Base-by-base conservation (phyloP, 805 yeast genomes). In the Metschnikowia vanudenii region DNA sequence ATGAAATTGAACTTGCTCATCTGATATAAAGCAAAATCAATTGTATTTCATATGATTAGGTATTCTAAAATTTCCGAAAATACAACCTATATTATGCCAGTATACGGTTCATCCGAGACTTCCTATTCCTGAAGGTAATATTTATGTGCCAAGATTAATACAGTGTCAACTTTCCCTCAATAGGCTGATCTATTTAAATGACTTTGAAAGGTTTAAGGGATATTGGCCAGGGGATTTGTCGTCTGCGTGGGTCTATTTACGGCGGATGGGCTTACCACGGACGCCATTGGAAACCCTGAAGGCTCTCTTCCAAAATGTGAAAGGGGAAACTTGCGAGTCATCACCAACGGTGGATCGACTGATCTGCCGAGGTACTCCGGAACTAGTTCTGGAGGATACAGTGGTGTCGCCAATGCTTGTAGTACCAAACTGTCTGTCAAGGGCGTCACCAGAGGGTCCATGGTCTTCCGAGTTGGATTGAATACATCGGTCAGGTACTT, bases 381-480 rank as follows among this genome's bases (percentile, higher is more conserved):
- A 2, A 28, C 42, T 11, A 28, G 9, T 3, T 20, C 19, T 3
- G 32, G 37, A 9, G 56, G 54, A 38, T 55, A 51, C 32, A 41
- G 26, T 2, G 68, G 63, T 4, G 62, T 59, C 16, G 64, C 64
- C 71, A 71, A 69, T 36, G 53, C 53, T 45, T 69, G 75, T 14
- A 53, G 61, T 55, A 68, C 63, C 39, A 56, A 61, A 3, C 69
- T 58, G 51, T 71, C 75, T 2, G 74, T 69, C 22, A 71, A 58
- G 4, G 76, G 74, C 0, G 73, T 69, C 17, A 70, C 58, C 3
- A 56, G 14, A 7, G 72, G 67, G 44, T 62, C 64, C 49, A 59
- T 61, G 1, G 74, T 69, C 43, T 73, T 60, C 46, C 67, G 59
- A 43, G 51, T 61, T 2, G 75, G 76, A 39, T 58, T 60, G 52